Evolutionary conservation across 2,329 filamentous ascomycete species (phyloP).

Genomic region (Drechslerella coelobrocha): DNA sequence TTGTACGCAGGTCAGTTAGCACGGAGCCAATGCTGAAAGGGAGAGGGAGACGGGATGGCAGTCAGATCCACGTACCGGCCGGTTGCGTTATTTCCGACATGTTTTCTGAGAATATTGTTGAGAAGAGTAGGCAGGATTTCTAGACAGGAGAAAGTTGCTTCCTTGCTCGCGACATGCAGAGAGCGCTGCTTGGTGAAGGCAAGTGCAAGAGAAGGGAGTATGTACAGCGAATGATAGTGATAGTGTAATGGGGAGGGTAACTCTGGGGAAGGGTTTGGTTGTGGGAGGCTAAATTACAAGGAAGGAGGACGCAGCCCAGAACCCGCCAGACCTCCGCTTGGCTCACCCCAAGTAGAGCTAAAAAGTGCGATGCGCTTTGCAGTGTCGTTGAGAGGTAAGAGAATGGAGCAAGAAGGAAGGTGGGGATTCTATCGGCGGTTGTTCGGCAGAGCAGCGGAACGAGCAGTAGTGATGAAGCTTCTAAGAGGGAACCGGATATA

Average conservation of each 20-base stretch:
- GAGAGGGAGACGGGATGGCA: neutral
- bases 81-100: conserved; percentile 49
- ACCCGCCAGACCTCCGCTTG: conserved; percentile 41
- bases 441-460: conserved; percentile 10
- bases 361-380: conserved; percentile 20
- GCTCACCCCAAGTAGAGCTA: conserved; percentile 28
- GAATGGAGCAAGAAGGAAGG: conserved; percentile 14
- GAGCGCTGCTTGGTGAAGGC: conserved; percentile 8
- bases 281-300: conserved; percentile 5
- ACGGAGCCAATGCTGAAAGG: neutral
- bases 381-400: conserved; percentile 15
- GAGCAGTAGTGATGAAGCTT: conserved; percentile 8
- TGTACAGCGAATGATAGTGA: conserved; percentile 20
- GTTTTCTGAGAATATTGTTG: conserved; percentile 17
- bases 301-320: conserved; percentile 15
- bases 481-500: neutral
- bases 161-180: conserved; percentile 46
- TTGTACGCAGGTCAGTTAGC: conserved; percentile 16
- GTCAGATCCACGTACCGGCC: conserved; percentile 28
- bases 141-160: conserved; percentile 35
- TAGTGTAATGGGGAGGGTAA: conserved; percentile 13
- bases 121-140: conserved; percentile 9
- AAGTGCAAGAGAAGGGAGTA: conserved; percentile 8
- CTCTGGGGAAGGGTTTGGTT: conserved; percentile 34
- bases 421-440: conserved; percentile 8